Evolutionary conservation across 768 basidiomycete species (phyloP), one percentile per base, ranked within the genome.

Genomic region (Galerina marginata): DNA sequence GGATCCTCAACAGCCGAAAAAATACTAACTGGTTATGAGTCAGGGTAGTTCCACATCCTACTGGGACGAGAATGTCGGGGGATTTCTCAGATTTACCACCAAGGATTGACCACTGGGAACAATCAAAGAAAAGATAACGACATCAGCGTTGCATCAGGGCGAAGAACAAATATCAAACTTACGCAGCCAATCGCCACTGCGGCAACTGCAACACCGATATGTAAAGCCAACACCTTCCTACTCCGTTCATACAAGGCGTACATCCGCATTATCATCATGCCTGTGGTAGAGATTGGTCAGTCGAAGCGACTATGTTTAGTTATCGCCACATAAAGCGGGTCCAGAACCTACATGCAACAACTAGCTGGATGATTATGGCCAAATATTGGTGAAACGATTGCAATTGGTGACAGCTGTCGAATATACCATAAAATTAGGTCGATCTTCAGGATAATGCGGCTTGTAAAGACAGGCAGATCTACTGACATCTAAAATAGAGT

Each of bases 231-330:
- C 37, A 81, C 69, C 10, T 46, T 60, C 14, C 65, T 65, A 29
- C 65, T 76, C 9, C 75, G 72, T n/a, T 72, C 72, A 56, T 79
- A 82, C 6, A 82, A 65, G 9, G 81, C 81, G 55, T 78, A 78
- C 49, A 75, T 79, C 9, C 81, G 74, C 71, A 81, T 79, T 6
- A 79, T 76, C 48, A 80, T 69, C 60, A 68, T 68, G 40, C 60
- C 69, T 72, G 56, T 33, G 15, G 42, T 33, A 25, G 20, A 15
- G 9, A 48, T 36, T 23, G 23, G 16, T 51, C 20, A 43, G 20
- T 33, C 6, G 39, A 40, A 26, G 7, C 29, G 29, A 7, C 29
- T 33, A 33, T 5, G 25, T 15, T 12, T 38, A 40, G 26, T 23
- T 14, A 6, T 50, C 5, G 6, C 15, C n/a, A 29, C 6, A 46